Evolutionary conservation across 371 early-diverging fungal species (phyloP).

Genomic region (Batrachochytrium dendrobatidis): DNA sequence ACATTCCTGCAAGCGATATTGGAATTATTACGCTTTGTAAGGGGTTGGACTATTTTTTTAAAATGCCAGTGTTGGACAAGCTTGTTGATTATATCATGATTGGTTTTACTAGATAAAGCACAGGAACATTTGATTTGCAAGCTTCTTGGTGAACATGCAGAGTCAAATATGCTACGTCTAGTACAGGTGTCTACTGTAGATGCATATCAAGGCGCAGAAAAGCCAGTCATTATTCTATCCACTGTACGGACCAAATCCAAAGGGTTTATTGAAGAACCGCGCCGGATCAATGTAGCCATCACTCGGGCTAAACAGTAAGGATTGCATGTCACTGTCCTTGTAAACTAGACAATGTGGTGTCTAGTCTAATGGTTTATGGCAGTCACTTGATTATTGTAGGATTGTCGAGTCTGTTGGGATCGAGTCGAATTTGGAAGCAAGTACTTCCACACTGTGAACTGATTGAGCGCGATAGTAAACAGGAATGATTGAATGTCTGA

Average conservation of each 20-base stretch:
- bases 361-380: too few species aligned
- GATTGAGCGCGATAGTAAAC: too few species aligned
- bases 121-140: slow-evolving; percentile 49
- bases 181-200: slow-evolving; percentile 73
- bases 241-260: slow-evolving; percentile 56
- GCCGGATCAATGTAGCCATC: slow-evolving; percentile 52
- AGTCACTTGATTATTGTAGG: too few species aligned
- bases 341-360: too few species aligned
- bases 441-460: too few species aligned
- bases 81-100: background rate
- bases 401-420: too few species aligned
- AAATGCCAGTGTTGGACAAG: background rate
- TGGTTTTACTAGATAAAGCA: slow-evolving; percentile 47
- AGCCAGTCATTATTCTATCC: slow-evolving; percentile 68
- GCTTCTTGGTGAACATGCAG: background rate
- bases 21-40: background rate
- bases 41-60: background rate
- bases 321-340: too few species aligned
- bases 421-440: too few species aligned
- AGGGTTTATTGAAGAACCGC: slow-evolving; percentile 40
- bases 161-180: background rate
- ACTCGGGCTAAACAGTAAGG: slow-evolving; percentile 42
- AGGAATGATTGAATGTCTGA: too few species aligned
- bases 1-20: background rate
- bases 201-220: slow-evolving; percentile 85